Evolutionary conservation across 495 filamentous ascomycete species (phyloP), one percentile per base, ranked within the genome.

Genomic region (Tuber magnatum): DNA sequence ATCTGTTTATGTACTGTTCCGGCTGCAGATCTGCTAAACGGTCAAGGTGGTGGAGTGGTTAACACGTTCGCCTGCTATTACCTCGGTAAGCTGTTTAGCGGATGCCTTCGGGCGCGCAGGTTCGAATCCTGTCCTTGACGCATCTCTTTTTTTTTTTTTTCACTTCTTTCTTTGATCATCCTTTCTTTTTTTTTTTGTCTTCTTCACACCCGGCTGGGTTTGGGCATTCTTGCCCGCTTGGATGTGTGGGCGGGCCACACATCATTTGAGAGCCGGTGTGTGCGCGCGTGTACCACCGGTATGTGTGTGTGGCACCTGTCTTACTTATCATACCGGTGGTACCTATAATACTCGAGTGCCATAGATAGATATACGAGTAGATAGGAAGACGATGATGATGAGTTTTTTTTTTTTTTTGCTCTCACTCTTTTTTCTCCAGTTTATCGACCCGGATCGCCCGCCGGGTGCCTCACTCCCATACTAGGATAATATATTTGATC

Each of bases 11-110:
- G 10, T 14, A 61, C n/a, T 24, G 48, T 28, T 12, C 28, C 12
- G 51, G 3, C 3, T 20, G 40, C 24, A 12, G 22, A 6, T 3
- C 1, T 9, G 20, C 1, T 0, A 48, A 71, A 61, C 51, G 14
- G 80, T 79, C 79, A 81, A 81, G 72, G 80, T 81, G 80, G 80
- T 81, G 76, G 79, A 81, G 79, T 81, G 77, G 79, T 81, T 81
- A 81, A 81, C 79, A 81, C 77, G 79, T 81, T 81, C 79, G 79
- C 79, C 79, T 81, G 79, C 79, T 81, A 80, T 77, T 72, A 51
- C 68, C 12, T 32, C 8, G 42, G 68, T 46, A 69, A 75, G 74
- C 10, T 32, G 77, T 73, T 28, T 1, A 81, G 79, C 79, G 79
- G 79, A 81, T 81, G 79, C 79, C 79, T 81, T 81, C 78, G 79